Percentiles rank a stretch among this genome's conserved stretches.
Conservation (phyloP, 164 flowering plant species). For the Magnolia officinalis region DNA sequence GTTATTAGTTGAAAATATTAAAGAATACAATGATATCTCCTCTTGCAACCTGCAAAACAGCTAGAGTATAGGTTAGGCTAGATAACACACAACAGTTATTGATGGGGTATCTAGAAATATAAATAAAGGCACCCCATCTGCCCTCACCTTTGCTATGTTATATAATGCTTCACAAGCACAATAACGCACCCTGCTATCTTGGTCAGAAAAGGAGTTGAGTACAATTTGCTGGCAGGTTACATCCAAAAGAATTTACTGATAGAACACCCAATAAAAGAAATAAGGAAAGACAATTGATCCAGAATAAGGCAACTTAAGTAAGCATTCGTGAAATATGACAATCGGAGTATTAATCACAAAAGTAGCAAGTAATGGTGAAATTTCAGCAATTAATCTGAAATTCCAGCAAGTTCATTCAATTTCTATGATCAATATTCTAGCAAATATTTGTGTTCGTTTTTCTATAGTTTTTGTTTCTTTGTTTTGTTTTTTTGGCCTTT, state of each 20-base stretch:
- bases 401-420: too few species aligned
- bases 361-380: too few species aligned
- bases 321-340: too few species aligned
- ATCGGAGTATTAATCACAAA: too few species aligned
- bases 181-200: slow-evolving; percentile 97
- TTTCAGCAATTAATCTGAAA: too few species aligned
- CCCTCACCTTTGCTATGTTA: slow-evolving; percentile 93
- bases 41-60: slow-evolving; percentile 76
- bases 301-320: not conserved
- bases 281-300: not conserved
- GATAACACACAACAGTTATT: not conserved
- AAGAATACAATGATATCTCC: slow-evolving; percentile 95
- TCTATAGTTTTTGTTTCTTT: too few species aligned
- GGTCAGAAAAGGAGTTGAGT: slow-evolving; percentile 77
- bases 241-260: slow-evolving; percentile 14
- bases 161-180: slow-evolving; percentile 99
- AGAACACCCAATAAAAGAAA: not conserved
- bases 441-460: too few species aligned
- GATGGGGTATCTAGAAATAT: not conserved
- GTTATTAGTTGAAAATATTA: slow-evolving; percentile 11
- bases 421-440: too few species aligned
- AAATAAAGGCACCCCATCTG: not conserved
- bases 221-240: slow-evolving; percentile 69
- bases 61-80: not conserved
- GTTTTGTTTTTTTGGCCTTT: too few species aligned